Evolutionary conservation across 2,329 filamentous ascomycete genomes (phyloP).

Genomic region (Chaetomium globosum): DNA sequence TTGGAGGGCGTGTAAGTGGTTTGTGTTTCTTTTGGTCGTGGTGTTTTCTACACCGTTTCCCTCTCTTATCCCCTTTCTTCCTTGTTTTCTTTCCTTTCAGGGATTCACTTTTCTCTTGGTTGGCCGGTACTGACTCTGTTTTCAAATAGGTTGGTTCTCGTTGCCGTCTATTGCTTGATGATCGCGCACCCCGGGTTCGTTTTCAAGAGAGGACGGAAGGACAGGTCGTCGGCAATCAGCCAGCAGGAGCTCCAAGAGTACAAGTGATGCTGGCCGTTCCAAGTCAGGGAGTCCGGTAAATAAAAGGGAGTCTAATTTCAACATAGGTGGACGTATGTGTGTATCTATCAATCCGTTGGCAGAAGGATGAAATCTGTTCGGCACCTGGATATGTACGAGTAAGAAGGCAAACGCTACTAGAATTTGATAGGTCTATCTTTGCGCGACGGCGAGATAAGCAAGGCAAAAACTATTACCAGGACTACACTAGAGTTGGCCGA

Average conservation of each 20-base stretch:
- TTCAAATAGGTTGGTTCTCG: slow-evolving; percentile 22
- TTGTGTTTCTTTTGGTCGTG: neutral
- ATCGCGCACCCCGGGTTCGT: slow-evolving; percentile 28
- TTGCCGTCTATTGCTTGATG: slow-evolving; percentile 28
- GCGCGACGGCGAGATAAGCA: neutral
- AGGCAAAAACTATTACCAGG: neutral
- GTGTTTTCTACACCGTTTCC: neutral
- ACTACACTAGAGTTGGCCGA: neutral
- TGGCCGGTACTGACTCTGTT: neutral
- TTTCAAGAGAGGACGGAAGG: slow-evolving; percentile 2
- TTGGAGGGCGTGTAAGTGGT: slow-evolving; percentile 48
- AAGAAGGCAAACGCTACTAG: neutral
- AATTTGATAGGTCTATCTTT: neutral
- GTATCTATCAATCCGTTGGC: too few relatives aligned
- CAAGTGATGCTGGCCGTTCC: neutral
- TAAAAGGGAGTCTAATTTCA: neutral
- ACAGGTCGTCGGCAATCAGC: neutral
- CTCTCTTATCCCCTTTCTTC: neutral
- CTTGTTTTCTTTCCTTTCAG: neutral
- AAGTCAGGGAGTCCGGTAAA: neutral
- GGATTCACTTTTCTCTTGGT: neutral
- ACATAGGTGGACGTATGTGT: neutral
- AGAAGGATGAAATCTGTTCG: neutral
- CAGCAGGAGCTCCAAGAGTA: slow-evolving; percentile 3
- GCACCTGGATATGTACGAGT: neutral